Base-by-base conservation (phyloP, 1,284 basidiomycete genomes). In the Phylloboletellus chloephorus region DNA sequence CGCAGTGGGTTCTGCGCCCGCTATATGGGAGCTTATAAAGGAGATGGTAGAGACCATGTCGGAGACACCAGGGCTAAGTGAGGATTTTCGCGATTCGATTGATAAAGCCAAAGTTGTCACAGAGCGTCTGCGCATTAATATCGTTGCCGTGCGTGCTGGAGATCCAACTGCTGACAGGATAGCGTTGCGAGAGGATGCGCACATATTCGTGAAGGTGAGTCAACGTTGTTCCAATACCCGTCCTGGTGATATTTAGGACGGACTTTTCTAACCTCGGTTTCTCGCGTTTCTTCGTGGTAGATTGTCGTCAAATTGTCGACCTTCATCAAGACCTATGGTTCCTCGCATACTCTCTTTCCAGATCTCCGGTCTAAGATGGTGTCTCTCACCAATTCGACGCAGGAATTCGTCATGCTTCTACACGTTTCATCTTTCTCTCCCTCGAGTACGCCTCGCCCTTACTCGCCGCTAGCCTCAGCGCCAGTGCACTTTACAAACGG, bases 351-450 rank as follows among this genome's bases (percentile, higher is more conserved):
- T 11, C 67, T 82, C n/a, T 74, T 82, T 12, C 61, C 75, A 12
- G 64, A 67, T 28, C 64, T 88, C 36, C 74, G 82, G 41, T 72
- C 67, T 36, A 78, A 79, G 54, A 79, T 88, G 67, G 74, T 82
- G 36, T 74, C 76, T 47, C 70, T 89, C 45, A 84, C 80, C 28
- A 83, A 85, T 51, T 74, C 80, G 19, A 86, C 86, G 7, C 81
- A 88, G 60, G 83, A 84, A 56, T 82, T 87, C 50, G 77, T 83
- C 37, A 83, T 86, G 53, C 69, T 89, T 36, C 64, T 88, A 12
- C 83, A 86, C 56, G 79, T 85, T 35, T 86, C 86, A n/a, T 86
- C 84, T 0, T 82, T 83, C 54, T 77, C 86, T 22, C 71, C 76
- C 2, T 65, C 76, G 16, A 61, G 68, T 5, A 69, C 72, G 0